These are phyloP conservation scores for Paramecium octaurelia DNA, from an alignment of 73 alveolate species.

Conservation along the genomic window DNA sequence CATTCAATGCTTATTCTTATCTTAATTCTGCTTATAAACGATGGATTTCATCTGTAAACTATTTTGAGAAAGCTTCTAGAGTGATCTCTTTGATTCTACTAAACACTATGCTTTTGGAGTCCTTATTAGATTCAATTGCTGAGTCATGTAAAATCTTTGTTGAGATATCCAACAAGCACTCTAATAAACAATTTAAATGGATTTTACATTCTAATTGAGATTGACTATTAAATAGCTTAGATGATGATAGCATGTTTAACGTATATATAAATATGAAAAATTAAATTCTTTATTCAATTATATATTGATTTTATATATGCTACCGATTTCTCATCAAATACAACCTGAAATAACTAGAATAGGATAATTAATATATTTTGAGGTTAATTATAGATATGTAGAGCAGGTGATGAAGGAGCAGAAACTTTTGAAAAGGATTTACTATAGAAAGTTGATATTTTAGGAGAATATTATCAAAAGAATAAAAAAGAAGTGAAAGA, in stretches of 20 bases:
- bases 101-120: neutral
- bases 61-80: neutral
- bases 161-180: neutral
- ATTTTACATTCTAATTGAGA: neutral
- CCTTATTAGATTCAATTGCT: neutral
- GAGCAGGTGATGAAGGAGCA: slow-evolving; percentile 47
- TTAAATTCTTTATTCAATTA: neutral
- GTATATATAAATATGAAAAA: neutral
- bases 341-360: neutral
- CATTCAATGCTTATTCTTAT: neutral
- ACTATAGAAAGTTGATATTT: neutral
- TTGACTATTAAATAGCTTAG: neutral
- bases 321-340: neutral
- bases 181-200: neutral
- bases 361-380: neutral
- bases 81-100: neutral
- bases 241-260: neutral
- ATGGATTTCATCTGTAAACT: neutral
- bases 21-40: neutral
- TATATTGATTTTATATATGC: neutral
- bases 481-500: neutral
- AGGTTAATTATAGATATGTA: neutral
- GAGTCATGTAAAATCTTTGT: neutral
- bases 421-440: neutral
- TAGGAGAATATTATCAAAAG: neutral